These are phyloP conservation scores for Trichoderma sp. DNA, from an alignment of 2,329 filamentous ascomycete species.

Conservation along the genomic window DNA sequence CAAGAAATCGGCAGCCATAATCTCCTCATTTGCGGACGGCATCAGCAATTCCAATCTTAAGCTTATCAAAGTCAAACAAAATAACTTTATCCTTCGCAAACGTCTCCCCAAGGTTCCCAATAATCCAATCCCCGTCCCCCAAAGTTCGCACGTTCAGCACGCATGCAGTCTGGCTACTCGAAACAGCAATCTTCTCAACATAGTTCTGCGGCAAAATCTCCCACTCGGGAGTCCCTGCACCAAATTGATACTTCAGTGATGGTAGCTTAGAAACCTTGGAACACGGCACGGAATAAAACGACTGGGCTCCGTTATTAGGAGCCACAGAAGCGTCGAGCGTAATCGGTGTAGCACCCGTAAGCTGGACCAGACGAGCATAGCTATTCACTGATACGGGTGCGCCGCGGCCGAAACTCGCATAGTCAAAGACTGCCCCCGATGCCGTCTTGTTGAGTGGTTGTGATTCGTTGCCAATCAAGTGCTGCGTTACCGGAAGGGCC, in stretches of 20 bases:
- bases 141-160: not conserved
- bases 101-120: not conserved
- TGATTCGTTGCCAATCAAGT: not conserved
- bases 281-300: not conserved
- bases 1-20: rapidly evolving
- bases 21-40: not conserved
- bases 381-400: not conserved
- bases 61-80: not conserved
- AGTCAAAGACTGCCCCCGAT: not conserved
- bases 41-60: not conserved
- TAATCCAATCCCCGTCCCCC: not conserved
- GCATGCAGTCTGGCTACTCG: not conserved
- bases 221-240: not conserved
- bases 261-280: not conserved
- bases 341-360: not conserved
- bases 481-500: not conserved
- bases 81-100: not conserved
- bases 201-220: not conserved
- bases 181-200: not conserved
- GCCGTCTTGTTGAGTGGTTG: not conserved
- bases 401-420: not conserved
- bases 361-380: not conserved
- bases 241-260: not conserved
- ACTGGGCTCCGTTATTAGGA: not conserved
- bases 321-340: not conserved